Conservation (phyloP, 441 rosid genomes). For the Metrosideros polymorpha region DNA sequence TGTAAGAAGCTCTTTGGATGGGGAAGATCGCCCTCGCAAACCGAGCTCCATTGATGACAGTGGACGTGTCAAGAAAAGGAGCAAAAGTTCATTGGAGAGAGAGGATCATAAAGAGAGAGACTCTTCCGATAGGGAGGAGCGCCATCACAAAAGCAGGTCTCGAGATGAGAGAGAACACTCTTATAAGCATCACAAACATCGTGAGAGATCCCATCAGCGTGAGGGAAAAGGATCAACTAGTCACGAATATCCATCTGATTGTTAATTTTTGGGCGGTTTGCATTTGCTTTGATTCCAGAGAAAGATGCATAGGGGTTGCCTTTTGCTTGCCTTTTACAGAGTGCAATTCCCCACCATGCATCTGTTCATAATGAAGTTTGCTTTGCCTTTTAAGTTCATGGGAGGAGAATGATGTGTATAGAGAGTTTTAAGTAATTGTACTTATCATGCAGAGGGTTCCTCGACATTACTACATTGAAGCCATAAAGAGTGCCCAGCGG, state of each 20-base stretch:
- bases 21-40: background rate
- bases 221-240: constrained; percentile 2
- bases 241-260: constrained; percentile 5
- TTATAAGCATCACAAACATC: constrained; percentile 9
- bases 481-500: background rate
- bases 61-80: background rate
- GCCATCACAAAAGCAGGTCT: constrained; percentile 10
- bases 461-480: background rate
- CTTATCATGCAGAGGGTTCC: background rate
- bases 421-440: background rate
- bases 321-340: background rate
- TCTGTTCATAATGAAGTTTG: background rate
- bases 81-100: constrained; percentile 12
- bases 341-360: background rate
- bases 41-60: constrained; percentile 4
- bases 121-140: constrained; percentile 23
- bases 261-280: background rate
- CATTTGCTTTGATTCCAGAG: background rate
- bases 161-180: constrained; percentile 12
- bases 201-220: constrained; percentile 1
- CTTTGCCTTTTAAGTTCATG: background rate
- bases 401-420: background rate
- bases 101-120: constrained; percentile 18
- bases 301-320: background rate
- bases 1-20: background rate